A percentile compares a stretch with the other conserved stretches of the same genome.
phyloP scores from a whole-genome alignment of 148 eudicot species.

The Polygonum maritimum region DNA sequence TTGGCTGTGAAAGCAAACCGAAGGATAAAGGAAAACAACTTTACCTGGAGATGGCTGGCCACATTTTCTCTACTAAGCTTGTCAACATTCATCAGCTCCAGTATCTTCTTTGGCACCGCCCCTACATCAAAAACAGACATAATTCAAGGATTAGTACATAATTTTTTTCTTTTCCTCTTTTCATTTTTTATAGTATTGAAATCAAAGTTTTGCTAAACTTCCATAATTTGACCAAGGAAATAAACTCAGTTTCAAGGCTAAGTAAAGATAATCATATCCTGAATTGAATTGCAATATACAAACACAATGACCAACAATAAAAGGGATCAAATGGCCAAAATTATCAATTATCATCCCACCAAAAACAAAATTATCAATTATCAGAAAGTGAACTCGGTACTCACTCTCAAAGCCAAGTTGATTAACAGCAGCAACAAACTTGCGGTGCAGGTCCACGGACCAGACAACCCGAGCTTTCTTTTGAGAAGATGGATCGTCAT shows the following conservation, averaged over 20 bases:
- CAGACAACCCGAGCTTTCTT: conserved; percentile 74
- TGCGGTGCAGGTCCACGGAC: conserved; percentile 64
- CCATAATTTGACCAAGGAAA: not conserved
- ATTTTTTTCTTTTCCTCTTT: not conserved
- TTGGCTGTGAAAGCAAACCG: not conserved
- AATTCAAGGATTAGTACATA: not conserved
- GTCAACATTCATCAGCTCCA: conserved; percentile 61
- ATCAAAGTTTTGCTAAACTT: not conserved
- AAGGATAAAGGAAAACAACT: not conserved
- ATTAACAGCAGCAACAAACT: conserved; percentile 69
- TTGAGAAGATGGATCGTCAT: conserved; percentile 44
- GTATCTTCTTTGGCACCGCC: conserved; percentile 67
- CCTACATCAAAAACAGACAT: conserved; percentile 25
- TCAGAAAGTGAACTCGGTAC: conserved; percentile 12
- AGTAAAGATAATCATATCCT: not conserved
- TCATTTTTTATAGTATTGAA: not conserved
- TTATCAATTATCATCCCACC: not conserved
- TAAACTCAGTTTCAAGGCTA: not conserved
- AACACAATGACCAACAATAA: not conserved
- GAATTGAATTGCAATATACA: not conserved
- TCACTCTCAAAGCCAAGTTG: conserved; percentile 57
- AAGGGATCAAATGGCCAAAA: not conserved
- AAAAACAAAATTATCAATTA: not conserved
- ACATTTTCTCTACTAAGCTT: conserved; percentile 63
- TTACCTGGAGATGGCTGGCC: conserved; percentile 77